Conservation (phyloP, 495 filamentous ascomycete species). For the Aspergillus funiculosus region DNA sequence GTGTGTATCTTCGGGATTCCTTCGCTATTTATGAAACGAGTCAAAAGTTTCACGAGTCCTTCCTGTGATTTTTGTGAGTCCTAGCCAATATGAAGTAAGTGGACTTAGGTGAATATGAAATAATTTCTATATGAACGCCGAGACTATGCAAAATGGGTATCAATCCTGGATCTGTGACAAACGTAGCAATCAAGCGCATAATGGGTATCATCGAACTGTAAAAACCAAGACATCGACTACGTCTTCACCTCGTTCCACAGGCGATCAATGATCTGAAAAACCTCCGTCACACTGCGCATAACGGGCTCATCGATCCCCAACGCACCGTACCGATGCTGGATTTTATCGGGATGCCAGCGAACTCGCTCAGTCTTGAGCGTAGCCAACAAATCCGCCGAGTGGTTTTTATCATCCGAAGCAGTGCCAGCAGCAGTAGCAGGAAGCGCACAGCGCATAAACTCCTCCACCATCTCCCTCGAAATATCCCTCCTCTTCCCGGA, state of each 20-base stretch:
- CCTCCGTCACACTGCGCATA: constrained; percentile 75
- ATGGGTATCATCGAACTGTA: too few species aligned
- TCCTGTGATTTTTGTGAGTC: too few species aligned
- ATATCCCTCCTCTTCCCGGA: constrained; percentile 58
- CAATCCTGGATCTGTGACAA: not conserved
- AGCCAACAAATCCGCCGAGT: constrained; percentile 37
- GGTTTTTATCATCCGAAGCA: constrained; percentile 17
- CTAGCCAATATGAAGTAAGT: too few species aligned
- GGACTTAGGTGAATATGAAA: too few species aligned
- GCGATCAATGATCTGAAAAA: constrained; percentile 85
- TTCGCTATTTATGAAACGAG: constrained; percentile 13
- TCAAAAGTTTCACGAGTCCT: constrained; percentile 7
- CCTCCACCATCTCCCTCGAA: constrained; percentile 52
- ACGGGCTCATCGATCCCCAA: constrained; percentile 57
- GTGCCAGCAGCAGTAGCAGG: constrained; percentile 12
- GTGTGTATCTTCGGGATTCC: constrained; percentile 14
- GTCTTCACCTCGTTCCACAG: constrained; percentile 61
- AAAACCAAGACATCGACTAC: constrained; percentile 17
- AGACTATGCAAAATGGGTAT: constrained; percentile 8
- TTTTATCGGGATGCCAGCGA: constrained; percentile 97
- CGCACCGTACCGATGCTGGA: constrained; percentile 79
- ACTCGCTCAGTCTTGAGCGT: constrained; percentile 80
- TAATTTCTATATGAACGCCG: not conserved
- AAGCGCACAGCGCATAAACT: constrained; percentile 48
- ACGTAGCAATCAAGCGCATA: not conserved